Percentiles rank a stretch among this genome's conserved stretches.
phyloP scores from a whole-genome alignment of 352 stramenopile species.

The Phytophthora parvispora region DNA sequence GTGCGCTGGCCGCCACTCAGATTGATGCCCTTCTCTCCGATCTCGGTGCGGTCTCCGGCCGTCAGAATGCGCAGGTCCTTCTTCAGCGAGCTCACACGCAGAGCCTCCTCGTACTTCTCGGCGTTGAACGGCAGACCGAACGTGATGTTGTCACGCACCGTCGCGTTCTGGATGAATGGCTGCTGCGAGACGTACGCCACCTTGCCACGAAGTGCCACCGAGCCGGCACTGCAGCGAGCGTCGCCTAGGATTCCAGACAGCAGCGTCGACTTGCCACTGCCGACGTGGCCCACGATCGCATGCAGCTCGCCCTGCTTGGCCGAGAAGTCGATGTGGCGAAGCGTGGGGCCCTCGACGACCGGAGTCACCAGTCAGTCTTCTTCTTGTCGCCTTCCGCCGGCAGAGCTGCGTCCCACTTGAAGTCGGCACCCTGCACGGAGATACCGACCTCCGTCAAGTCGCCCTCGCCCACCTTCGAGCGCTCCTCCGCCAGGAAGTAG shows the following conservation, averaged over 20 bases:
- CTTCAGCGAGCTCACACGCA: slow-evolving; percentile 59
- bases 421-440: slow-evolving; percentile 61
- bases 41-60: slow-evolving; percentile 96
- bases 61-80: slow-evolving; percentile 59
- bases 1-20: slow-evolving; percentile 97
- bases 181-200: slow-evolving; percentile 96
- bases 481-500: slow-evolving; percentile 81
- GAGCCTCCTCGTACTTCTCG: slow-evolving; percentile 60
- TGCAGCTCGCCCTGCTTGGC: slow-evolving; percentile 72
- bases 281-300: slow-evolving; percentile 59
- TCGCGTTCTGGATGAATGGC: slow-evolving; percentile 98
- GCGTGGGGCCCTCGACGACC: slow-evolving; percentile 34
- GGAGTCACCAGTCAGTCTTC: slow-evolving; percentile 30
- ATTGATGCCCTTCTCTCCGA: slow-evolving; percentile 99
- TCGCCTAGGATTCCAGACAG: slow-evolving; percentile 58
- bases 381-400: slow-evolving; percentile 23
- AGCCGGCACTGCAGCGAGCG: slow-evolving; percentile 40
- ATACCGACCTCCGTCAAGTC: slow-evolving; percentile 80
- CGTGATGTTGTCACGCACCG: slow-evolving; percentile 97
- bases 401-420: slow-evolving; percentile 74
- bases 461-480: slow-evolving; percentile 76
- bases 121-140: slow-evolving; percentile 88
- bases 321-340: slow-evolving; percentile 77
- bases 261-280: slow-evolving; percentile 72
- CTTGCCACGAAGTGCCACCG: slow-evolving; percentile 79